Percentiles rank a stretch among this genome's conserved stretches.
phyloP scores from a whole-genome alignment of 768 basidiomycete genomes.

The Mycena belliarum region DNA sequence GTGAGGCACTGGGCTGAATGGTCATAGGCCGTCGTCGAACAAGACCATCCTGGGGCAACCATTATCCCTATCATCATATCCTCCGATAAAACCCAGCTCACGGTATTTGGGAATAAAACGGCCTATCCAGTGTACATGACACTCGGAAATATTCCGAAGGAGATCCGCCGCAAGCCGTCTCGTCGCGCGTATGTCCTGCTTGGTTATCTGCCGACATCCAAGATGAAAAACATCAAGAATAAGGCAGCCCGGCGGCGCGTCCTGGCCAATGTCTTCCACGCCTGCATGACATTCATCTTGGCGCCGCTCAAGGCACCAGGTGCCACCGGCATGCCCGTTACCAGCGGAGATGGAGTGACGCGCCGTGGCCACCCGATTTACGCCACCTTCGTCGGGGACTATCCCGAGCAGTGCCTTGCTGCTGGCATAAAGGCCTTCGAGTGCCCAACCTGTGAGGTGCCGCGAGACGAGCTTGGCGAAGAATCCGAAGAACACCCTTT shows the following conservation, averaged over 20 bases:
- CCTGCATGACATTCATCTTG: background rate
- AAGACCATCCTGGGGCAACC: background rate
- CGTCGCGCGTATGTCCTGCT: background rate
- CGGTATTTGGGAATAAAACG: background rate
- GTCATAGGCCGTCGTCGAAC: background rate
- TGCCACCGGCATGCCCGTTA: background rate
- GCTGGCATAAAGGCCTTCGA: background rate
- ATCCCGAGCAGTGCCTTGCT: background rate
- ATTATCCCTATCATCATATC: background rate
- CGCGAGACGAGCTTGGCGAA: background rate
- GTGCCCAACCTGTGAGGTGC: background rate
- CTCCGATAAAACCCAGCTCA: background rate
- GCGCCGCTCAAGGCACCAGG: background rate
- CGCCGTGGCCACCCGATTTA: background rate
- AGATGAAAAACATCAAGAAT: background rate
- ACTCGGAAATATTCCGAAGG: background rate
- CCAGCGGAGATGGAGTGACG: background rate
- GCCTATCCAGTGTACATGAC: background rate
- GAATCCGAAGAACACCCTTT: background rate
- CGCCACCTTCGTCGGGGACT: background rate
- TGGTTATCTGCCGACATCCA: background rate
- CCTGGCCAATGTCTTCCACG: background rate
- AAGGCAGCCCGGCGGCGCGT: background rate
- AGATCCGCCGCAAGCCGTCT: background rate
- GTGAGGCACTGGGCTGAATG: too few species aligned